These are phyloP conservation scores for Nakazawaea ambrosiae DNA, from an alignment of 805 yeast species.

Conservation along the genomic window DNA sequence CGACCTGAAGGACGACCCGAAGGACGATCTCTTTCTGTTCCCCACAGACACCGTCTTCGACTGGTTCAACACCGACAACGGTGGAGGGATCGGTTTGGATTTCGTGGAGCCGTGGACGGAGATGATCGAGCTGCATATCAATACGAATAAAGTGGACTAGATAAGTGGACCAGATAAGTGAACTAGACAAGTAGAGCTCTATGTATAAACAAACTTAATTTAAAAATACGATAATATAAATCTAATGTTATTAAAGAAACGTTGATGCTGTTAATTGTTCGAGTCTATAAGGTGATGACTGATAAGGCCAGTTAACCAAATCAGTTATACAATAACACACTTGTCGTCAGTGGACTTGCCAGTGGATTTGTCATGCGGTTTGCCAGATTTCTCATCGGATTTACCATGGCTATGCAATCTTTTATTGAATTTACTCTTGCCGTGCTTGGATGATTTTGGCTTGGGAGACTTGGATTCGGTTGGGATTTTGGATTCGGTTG, in stretches of 20 bases:
- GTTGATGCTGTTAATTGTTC: no score
- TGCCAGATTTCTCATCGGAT: no score
- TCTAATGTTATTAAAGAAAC: no score
- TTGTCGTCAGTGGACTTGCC: no score
- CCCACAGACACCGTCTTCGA: slow-evolving; percentile 34
- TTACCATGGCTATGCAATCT: not conserved
- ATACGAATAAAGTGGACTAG: slow-evolving; percentile 4
- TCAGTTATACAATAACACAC: slow-evolving; percentile 3
- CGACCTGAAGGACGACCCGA: not conserved
- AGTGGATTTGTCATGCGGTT: no score
- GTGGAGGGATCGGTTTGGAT: slow-evolving; percentile 45
- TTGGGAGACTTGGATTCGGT: not conserved
- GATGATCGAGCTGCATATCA: slow-evolving; percentile 62
- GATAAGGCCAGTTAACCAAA: no score
- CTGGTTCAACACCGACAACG: slow-evolving; percentile 35
- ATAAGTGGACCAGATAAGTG: not conserved
- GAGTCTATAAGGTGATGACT: no score
- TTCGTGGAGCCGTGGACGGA: slow-evolving; percentile 77
- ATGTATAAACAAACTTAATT: not conserved
- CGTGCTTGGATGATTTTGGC: not conserved
- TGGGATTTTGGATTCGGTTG: not conserved
- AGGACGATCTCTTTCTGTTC: slow-evolving; percentile 21
- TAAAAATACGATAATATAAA: not conserved
- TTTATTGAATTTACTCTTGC: not conserved
- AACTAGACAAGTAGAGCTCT: not conserved